Percentiles rank a stretch among this genome's conserved stretches.
phyloP scores from a whole-genome alignment of 1,139 yeast genomes.

The Wickerhamomyces sp. region DNA sequence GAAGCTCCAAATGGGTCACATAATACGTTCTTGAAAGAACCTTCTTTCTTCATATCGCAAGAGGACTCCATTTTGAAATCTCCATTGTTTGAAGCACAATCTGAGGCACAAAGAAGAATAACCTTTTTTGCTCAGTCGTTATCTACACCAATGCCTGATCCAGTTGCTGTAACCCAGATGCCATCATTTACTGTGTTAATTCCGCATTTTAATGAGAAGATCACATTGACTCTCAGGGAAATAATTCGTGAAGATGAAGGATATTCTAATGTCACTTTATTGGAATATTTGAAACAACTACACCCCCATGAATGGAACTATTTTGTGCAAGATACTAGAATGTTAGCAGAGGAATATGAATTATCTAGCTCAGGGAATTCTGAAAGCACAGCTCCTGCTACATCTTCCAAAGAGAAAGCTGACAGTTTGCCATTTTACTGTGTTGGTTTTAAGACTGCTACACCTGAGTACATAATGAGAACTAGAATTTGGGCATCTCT shows the following conservation, averaged over 20 bases:
- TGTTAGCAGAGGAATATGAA: conserved; percentile 55
- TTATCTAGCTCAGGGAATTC: conserved; percentile 30
- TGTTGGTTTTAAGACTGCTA: conserved; percentile 72
- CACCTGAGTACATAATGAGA: conserved; percentile 70
- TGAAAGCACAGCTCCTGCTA: conserved; percentile 9
- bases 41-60: conserved; percentile 65
- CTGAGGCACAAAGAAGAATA: conserved; percentile 73
- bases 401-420: conserved; percentile 37
- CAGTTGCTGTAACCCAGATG: conserved; percentile 70
- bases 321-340: conserved; percentile 68
- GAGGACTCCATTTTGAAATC: conserved; percentile 65
- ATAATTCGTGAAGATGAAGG: conserved; percentile 71
- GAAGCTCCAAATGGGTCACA: conserved; percentile 18
- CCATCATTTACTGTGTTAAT: conserved; percentile 71
- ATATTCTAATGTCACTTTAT: conserved; percentile 63
- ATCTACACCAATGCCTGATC: conserved; percentile 71
- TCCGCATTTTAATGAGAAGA: conserved; percentile 73
- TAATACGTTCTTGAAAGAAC: conserved; percentile 48
- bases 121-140: conserved; percentile 73
- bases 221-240: conserved; percentile 62
- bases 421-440: conserved; percentile 68
- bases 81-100: conserved; percentile 48
- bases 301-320: conserved; percentile 77
- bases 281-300: conserved; percentile 68
- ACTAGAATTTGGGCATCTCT: conserved; percentile 77